Evolutionary conservation across 2,329 filamentous ascomycete genomes (phyloP).

Genomic region (Botryotinia globosa): DNA sequence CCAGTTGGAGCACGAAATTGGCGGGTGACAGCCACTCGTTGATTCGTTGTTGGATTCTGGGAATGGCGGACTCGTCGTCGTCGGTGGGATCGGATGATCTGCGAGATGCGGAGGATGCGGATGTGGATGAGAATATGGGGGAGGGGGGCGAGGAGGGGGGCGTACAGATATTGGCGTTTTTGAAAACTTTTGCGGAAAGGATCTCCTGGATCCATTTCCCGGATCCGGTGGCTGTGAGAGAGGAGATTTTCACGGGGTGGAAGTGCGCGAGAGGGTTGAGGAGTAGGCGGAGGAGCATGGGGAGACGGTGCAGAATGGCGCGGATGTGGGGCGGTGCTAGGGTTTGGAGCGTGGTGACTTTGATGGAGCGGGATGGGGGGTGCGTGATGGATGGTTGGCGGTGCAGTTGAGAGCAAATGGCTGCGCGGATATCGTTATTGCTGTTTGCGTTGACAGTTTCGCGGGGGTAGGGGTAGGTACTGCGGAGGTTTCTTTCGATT

Average conservation of each 20-base stretch:
- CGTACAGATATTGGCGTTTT: background rate
- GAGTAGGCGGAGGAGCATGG: conserved; percentile 48
- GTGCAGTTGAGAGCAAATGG: conserved; percentile 49
- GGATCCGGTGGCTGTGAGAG: conserved; percentile 49
- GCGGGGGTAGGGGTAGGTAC: background rate
- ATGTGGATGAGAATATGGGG: conserved; percentile 19
- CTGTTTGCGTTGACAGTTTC: conserved; percentile 38
- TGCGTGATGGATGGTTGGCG: conserved; percentile 48
- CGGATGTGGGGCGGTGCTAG: conserved; percentile 43
- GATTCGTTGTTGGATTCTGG: conserved; percentile 47
- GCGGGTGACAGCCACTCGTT: conserved; percentile 50
- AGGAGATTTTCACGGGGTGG: conserved; percentile 50
- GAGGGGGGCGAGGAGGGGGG: conserved; percentile 24
- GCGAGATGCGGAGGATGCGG: conserved; percentile 30
- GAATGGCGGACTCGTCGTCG: conserved; percentile 37
- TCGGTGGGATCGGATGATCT: conserved; percentile 26
- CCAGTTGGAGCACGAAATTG: conserved; percentile 50
- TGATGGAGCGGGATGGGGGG: conserved; percentile 48
- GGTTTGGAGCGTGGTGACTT: conserved; percentile 48
- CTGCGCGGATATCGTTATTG: conserved; percentile 46
- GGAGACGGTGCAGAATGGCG: conserved; percentile 48
- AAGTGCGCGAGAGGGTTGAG: conserved; percentile 51
- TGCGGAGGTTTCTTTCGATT: conserved; percentile 18
- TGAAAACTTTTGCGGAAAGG: conserved; percentile 48
- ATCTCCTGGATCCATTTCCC: conserved; percentile 49